Conservation (phyloP, 495 filamentous ascomycete species). For the Penicillium dipodomyicola region DNA sequence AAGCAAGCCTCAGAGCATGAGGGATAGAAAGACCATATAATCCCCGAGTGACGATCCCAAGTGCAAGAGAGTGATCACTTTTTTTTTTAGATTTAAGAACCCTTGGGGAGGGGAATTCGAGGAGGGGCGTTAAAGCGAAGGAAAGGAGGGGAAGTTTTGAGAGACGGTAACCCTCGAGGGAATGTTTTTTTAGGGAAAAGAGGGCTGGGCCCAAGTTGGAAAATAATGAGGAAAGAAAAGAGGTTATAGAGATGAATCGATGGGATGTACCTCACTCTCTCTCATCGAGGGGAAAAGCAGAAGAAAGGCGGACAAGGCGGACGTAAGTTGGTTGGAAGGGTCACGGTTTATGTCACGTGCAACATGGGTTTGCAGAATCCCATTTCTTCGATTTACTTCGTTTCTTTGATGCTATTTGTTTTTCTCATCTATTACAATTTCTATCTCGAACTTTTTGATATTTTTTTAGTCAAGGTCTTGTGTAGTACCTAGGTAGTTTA, state of each 20-base stretch:
- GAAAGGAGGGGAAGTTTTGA: conserved; percentile 28
- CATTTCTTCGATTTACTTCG: conserved; percentile 1
- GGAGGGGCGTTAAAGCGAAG: conserved; percentile 32
- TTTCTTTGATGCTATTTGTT: neutral
- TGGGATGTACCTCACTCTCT: conserved; percentile 25
- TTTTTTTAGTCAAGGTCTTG: neutral
- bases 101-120: conserved; percentile 25
- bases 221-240: conserved; percentile 9
- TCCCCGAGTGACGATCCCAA: conserved; percentile 28
- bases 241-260: conserved; percentile 21
- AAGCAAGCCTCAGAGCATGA: conserved; percentile 43
- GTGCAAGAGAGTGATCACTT: conserved; percentile 25
- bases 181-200: conserved; percentile 1
- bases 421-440: conserved; percentile 2
- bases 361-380: conserved; percentile 38
- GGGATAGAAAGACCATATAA: conserved; percentile 20
- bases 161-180: conserved; percentile 29
- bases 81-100: conserved; percentile 21
- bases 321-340: conserved; percentile 21
- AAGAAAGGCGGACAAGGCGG: conserved; percentile 22
- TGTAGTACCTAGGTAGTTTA: neutral
- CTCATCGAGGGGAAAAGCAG: conserved; percentile 31
- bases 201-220: conserved; percentile 9
- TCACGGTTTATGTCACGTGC: conserved; percentile 41
- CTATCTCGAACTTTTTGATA: neutral